phyloP scores from a whole-genome alignment of 2,329 filamentous ascomycete genomes.

The Clathrospora elynae region DNA sequence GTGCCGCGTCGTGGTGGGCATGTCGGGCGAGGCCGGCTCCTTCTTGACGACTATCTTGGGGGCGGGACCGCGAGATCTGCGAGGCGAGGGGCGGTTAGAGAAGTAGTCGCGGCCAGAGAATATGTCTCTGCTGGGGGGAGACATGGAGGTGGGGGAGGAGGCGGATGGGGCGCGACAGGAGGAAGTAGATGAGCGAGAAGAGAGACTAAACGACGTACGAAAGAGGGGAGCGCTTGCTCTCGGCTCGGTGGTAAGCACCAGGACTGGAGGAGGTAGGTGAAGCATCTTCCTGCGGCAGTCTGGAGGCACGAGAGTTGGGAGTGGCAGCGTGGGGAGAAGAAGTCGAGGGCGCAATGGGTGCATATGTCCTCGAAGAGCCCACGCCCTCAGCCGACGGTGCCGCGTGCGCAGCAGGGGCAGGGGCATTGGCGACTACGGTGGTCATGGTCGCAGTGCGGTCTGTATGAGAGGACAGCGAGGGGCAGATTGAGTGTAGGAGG shows the following conservation, averaged over 20 bases:
- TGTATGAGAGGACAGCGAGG: slow-evolving; percentile 23
- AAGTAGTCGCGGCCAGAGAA: slow-evolving; percentile 27
- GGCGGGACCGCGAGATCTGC: slow-evolving; percentile 60
- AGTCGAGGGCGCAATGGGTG: slow-evolving; percentile 52
- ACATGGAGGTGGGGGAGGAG: slow-evolving; percentile 34
- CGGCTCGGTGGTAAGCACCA: slow-evolving; percentile 47
- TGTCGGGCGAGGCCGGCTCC: slow-evolving; percentile 84
- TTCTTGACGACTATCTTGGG: slow-evolving; percentile 96
- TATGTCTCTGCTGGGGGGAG: slow-evolving; percentile 31
- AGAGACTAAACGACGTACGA: slow-evolving; percentile 52
- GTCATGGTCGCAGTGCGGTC: slow-evolving; percentile 50
- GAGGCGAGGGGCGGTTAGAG: slow-evolving; percentile 48
- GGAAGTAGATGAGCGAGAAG: slow-evolving; percentile 32
- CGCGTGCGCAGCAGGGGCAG: slow-evolving; percentile 47
- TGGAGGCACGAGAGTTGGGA: slow-evolving; percentile 44
- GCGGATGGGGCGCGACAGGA: slow-evolving; percentile 30
- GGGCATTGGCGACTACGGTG: slow-evolving; percentile 53
- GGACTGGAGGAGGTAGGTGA: slow-evolving; percentile 49
- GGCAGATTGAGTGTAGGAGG: slow-evolving; percentile 42
- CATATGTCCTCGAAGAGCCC: slow-evolving; percentile 51
- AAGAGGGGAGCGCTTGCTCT: slow-evolving; percentile 60
- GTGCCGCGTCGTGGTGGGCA: slow-evolving; percentile 73
- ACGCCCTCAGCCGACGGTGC: slow-evolving; percentile 46
- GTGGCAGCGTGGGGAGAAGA: slow-evolving; percentile 48
- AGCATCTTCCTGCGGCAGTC: slow-evolving; percentile 45